A percentile compares a stretch with the other conserved stretches of the same genome.
Conservation (phyloP, 768 basidiomycete genomes). For the Amyloporia xantha region DNA sequence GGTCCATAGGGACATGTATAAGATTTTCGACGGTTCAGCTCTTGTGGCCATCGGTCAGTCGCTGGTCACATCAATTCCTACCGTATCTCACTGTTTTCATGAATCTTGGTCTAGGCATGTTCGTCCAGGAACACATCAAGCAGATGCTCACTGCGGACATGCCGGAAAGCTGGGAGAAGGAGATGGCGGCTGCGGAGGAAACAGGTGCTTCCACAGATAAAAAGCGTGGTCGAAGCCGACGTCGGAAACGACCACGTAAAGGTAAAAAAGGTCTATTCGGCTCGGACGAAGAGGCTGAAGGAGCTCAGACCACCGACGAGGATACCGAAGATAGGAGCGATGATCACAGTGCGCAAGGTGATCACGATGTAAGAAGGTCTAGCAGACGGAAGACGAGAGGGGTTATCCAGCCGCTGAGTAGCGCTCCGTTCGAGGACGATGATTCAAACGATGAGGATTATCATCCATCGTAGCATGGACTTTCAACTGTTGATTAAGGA, state of each 20-base stretch:
- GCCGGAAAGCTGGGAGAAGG: slow-evolving; percentile 44
- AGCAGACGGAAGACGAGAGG: background rate
- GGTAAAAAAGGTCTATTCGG: background rate
- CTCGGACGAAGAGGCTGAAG: background rate
- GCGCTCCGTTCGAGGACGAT: background rate
- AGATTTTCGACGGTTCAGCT: slow-evolving; percentile 64
- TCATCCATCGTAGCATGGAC: no score
- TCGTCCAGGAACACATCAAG: slow-evolving; percentile 61
- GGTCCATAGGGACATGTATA: slow-evolving; percentile 83
- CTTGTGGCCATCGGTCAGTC: slow-evolving; percentile 62
- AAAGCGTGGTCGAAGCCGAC: background rate
- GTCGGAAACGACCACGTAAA: background rate
- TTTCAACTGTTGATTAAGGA: no score
- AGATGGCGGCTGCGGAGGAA: slow-evolving; percentile 10
- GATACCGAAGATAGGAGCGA: no score
- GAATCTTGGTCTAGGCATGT: slow-evolving; percentile 40
- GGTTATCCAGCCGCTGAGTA: background rate
- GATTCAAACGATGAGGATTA: slow-evolving; percentile 2
- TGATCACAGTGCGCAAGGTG: no score
- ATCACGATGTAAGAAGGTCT: background rate
- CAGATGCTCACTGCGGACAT: slow-evolving; percentile 32
- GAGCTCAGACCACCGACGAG: background rate
- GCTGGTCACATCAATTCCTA: background rate
- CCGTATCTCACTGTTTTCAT: background rate
- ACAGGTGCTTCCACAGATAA: background rate